Conservation (phyloP, 495 filamentous ascomycete species). For the Neurospora discreta region DNA sequence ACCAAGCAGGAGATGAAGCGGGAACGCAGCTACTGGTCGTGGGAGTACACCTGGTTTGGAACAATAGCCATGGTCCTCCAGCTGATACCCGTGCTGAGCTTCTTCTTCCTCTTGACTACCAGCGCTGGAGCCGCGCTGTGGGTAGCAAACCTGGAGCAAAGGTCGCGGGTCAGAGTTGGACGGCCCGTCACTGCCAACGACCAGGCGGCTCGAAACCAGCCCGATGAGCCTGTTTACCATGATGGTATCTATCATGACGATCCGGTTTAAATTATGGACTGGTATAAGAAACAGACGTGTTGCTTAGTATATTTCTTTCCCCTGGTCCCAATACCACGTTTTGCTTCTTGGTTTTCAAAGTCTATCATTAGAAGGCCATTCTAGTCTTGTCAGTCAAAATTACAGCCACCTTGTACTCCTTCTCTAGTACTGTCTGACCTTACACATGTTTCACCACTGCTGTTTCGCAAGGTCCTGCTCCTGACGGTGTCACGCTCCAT, state of each 20-base stretch:
- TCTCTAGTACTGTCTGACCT: neutral
- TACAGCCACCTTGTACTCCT: neutral
- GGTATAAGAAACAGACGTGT: neutral
- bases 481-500: neutral
- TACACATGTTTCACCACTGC: neutral
- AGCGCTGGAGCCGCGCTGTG: slow-evolving; percentile 74
- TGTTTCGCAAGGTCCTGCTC: neutral
- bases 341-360: neutral
- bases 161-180: slow-evolving; percentile 16
- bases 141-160: slow-evolving; percentile 49
- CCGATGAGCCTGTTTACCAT: slow-evolving; percentile 17
- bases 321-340: neutral
- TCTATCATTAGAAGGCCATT: neutral
- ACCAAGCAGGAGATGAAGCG: slow-evolving; percentile 47
- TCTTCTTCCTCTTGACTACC: slow-evolving; percentile 78
- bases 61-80: slow-evolving; percentile 47
- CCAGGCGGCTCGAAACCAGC: slow-evolving; percentile 1
- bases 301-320: neutral
- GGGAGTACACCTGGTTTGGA: slow-evolving; percentile 54
- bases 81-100: slow-evolving; percentile 73
- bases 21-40: slow-evolving; percentile 54
- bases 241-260: slow-evolving; percentile 19
- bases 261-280: slow-evolving; percentile 5
- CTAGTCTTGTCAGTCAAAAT: neutral
- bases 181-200: slow-evolving; percentile 11